Evolutionary conservation across 1,139 yeast species (phyloP), one percentile per base, ranked within the genome.

Genomic region (Nakaseomyces uthaithaninus): DNA sequence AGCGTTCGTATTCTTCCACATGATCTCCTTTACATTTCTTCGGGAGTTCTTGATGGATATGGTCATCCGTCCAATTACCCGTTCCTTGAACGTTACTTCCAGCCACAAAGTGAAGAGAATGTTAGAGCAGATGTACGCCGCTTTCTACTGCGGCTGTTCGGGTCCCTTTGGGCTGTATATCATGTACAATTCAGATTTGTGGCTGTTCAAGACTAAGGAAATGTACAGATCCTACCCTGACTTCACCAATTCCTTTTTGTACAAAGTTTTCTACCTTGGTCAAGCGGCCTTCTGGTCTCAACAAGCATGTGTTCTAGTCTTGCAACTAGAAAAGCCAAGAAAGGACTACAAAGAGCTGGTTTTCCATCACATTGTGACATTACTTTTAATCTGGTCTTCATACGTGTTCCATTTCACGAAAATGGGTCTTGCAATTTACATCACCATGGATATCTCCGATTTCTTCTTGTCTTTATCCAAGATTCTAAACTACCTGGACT

Each of bases 241-340:
- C 65, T 71, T 74, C 47, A 71, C 82, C 27, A 87, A 84, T 57
- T 80, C 75, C 44, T 71, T 69, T 46, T 67, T 72, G 46, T 83
- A 83, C 66, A 91, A 91, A 66, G 60, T 77, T 14, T 93, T 82
- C 60, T 93, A 91, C 62, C 69, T 91, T 49, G 78, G 86, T 30
- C 98, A 91, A 66, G 96, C 97, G 5, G 84, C 96, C 2, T 91
- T 86, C 63, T 91, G 99, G 99, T 79, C 87, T 14, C 99, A 91
- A 66, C 98, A 91, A 64, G 80, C 93, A 1, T 77, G 84, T 33
- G 81, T 91, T 20, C 69, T 91, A 47, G 65, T 79, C 42, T 69
- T 93, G 50, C 95, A 84, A 62, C 72, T 91, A 47, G 99, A 91
- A 63, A 86, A 86, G 62, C 97, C 96, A 43, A 74, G 99, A 62